Base-by-base conservation (phyloP, 306 rosid genomes). In the Sicyos edulis region DNA sequence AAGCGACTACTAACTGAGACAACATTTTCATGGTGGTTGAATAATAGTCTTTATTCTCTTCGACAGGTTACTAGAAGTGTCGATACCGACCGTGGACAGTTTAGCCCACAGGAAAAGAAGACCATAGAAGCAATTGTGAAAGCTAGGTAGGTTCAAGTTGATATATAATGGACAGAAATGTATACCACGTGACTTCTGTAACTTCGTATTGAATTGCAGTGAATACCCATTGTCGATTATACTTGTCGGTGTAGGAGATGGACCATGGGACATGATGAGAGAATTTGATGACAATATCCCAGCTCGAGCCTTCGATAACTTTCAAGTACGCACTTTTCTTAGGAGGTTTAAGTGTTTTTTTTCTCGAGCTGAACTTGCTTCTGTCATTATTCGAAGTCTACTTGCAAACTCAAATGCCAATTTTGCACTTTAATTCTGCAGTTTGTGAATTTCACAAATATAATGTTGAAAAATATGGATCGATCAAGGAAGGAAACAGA, bases 181-280 rank as follows among this genome's bases (percentile, higher is more conserved):
- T 47, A 54, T 20, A 57, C 49, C 52, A 65, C 24, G 72, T 21
- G 26, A 53, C 54, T 3, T 76, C 73, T 59, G 32, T 74, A 54
- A 68, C 22, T 17, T 78, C 24, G 37, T 74, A 60, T 51, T 76
- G 62, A 66, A 63, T 75, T 72, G 77, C 86, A 93, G 98, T 63
- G 78, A 83, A 64, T 89, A 89, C 63, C 96, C 99, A 14, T 68
- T 95, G 74, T 95, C 99, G 51, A 95, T 95, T 69, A 77, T 95
- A 74, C 64, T 95, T 51, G 99, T 95, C 26, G 99, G 99, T 62
- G 97, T 91, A 69, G 99, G 99, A 76, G 99, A 95, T 56, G 99
- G 99, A 52, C 99, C 99, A 2, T 95, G 99, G 99, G 96, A 95
- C 70, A 91, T 89, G 96, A 95, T 95, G 99, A 90, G 79, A 78